Percentiles rank a stretch among this genome's conserved stretches.
Evolutionary conservation across 345 rosid genomes (phyloP).

Genomic region (Psidium guajava): DNA sequence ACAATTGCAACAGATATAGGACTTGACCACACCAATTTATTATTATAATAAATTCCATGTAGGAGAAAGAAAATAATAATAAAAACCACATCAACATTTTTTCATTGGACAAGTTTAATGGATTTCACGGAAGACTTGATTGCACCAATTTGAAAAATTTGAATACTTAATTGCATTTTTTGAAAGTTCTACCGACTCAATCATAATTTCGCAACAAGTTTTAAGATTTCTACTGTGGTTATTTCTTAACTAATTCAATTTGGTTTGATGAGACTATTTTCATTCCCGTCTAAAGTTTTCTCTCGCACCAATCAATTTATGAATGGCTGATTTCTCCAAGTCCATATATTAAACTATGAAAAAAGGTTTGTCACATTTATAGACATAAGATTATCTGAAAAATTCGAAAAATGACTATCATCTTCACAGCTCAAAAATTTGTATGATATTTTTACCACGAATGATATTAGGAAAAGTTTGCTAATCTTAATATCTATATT

Average conservation of each 20-base stretch:
- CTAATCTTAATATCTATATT: background rate
- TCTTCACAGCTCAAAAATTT: background rate
- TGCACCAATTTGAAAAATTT: too few species aligned
- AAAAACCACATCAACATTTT: too few species aligned
- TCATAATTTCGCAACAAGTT: too few species aligned
- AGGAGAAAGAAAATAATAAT: too few species aligned
- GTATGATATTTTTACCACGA: background rate
- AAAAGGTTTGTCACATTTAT: background rate
- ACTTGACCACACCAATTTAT: too few species aligned
- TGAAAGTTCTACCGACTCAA: too few species aligned
- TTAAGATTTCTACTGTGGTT: too few species aligned
- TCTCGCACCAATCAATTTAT: background rate
- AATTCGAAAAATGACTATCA: background rate
- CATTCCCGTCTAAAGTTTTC: background rate
- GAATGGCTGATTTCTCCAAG: background rate
- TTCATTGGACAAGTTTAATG: too few species aligned
- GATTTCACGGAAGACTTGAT: too few species aligned
- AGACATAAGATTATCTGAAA: background rate
- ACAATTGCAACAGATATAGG: too few species aligned
- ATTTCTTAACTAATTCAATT: background rate
- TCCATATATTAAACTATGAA: background rate
- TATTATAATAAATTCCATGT: too few species aligned
- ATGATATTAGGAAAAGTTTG: background rate
- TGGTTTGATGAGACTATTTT: background rate
- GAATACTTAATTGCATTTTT: too few species aligned